A percentile compares a stretch with the other conserved stretches of the same genome.
Evolutionary conservation across 306 rosid genomes (phyloP).

Genomic region (Amphicarpaea edgeworthii): DNA sequence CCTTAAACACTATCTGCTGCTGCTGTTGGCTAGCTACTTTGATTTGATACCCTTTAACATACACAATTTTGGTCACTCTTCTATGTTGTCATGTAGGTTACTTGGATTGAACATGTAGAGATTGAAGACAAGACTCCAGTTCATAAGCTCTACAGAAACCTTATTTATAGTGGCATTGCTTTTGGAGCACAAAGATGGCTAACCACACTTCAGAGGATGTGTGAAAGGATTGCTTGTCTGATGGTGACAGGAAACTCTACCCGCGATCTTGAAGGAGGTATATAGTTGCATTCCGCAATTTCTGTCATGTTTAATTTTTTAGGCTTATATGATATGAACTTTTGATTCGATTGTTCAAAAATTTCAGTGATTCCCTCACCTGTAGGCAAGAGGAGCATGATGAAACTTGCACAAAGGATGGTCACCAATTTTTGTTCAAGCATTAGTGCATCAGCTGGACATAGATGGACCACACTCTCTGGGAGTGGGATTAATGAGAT

Average conservation of each 20-base stretch:
- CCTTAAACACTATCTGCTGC: neutral
- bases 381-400: constrained; percentile 92
- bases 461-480: constrained; percentile 83
- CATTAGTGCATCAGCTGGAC: constrained; percentile 80
- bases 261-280: constrained; percentile 91
- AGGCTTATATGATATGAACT: neutral
- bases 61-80: constrained; percentile 29
- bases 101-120: constrained; percentile 95
- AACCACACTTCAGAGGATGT: constrained; percentile 79
- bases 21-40: neutral
- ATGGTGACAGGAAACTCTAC: constrained; percentile 75
- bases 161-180: constrained; percentile 73
- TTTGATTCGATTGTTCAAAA: neutral
- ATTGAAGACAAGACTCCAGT: constrained; percentile 79
- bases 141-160: constrained; percentile 75
- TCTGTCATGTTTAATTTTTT: constrained; percentile 1
- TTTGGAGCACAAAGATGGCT: constrained; percentile 94
- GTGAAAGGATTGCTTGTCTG: constrained; percentile 84
- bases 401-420: constrained; percentile 98
- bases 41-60: constrained; percentile 9
- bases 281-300: neutral
- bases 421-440: constrained; percentile 81
- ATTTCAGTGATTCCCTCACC: constrained; percentile 81
- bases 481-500: constrained; percentile 73
- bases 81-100: constrained; percentile 58